Conservation (phyloP, 345 rosid genomes). For the Mangifera indica region DNA sequence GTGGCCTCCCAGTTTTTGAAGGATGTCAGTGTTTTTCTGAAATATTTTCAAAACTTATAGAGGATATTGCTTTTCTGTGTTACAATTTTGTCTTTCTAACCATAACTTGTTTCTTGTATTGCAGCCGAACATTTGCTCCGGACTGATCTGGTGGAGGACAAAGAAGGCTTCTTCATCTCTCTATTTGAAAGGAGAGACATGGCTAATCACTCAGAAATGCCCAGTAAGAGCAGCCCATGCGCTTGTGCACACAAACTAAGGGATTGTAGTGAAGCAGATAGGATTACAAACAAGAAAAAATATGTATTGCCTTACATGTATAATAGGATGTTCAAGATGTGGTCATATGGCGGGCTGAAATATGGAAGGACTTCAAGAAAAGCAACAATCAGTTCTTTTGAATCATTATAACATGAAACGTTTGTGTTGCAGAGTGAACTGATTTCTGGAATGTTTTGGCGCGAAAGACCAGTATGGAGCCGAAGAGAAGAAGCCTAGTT, state of each 20-base stretch:
- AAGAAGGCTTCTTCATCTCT: slow-evolving; percentile 88
- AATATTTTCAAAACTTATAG: background rate
- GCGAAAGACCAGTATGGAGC: no score
- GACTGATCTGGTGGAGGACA: slow-evolving; percentile 58
- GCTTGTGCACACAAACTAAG: no score
- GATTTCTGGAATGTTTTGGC: no score
- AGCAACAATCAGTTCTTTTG: no score
- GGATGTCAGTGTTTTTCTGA: slow-evolving; percentile 53
- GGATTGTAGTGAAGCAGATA: background rate
- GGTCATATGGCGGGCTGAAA: background rate
- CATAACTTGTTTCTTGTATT: slow-evolving; percentile 1
- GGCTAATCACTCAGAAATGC: background rate
- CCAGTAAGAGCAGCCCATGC: background rate
- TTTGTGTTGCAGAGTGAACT: no score
- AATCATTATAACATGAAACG: no score
- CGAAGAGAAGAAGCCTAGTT: no score
- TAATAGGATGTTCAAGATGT: slow-evolving; percentile 32
- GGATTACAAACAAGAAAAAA: background rate
- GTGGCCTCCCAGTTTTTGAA: slow-evolving; percentile 68
- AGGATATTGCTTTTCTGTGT: no score
- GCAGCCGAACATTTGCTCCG: slow-evolving; percentile 50
- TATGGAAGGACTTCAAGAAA: background rate
- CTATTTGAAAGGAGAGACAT: slow-evolving; percentile 38
- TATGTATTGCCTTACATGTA: slow-evolving; percentile 14
- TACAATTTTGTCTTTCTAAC: no score